A percentile compares a stretch with the other conserved stretches of the same genome.
Evolutionary conservation across 805 yeast genomes (phyloP).

Genomic region (Candida fluviatilis): DNA sequence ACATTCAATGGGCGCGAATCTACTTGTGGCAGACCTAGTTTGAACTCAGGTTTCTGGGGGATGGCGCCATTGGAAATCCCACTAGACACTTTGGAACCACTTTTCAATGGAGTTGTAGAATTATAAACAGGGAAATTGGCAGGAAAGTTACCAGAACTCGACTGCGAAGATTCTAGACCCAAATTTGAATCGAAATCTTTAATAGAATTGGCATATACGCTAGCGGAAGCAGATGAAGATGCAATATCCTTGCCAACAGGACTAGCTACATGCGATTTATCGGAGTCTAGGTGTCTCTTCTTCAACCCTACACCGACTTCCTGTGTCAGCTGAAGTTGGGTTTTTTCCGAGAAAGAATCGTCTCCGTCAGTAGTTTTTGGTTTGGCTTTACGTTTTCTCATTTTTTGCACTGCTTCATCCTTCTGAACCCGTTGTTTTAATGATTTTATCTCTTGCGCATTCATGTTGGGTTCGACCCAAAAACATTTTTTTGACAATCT

Average conservation of each 20-base stretch:
- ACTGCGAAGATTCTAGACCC: not conserved
- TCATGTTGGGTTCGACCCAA: constrained; percentile 46
- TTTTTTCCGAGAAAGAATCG: not conserved
- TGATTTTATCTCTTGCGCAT: constrained; percentile 29
- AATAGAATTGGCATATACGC: not conserved
- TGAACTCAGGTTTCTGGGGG: too few relatives aligned
- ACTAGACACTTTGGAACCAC: too few relatives aligned
- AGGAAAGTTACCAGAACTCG: not conserved
- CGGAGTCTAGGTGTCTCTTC: not conserved
- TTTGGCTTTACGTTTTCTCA: constrained; percentile 33
- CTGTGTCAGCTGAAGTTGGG: too few relatives aligned
- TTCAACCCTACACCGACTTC: not conserved
- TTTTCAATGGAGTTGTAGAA: not conserved
- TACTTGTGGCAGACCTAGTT: too few relatives aligned
- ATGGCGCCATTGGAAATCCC: too few relatives aligned
- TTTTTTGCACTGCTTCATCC: constrained; percentile 39
- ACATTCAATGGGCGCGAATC: too few relatives aligned
- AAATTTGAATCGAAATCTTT: not conserved
- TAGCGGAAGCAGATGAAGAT: not conserved
- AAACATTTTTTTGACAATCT: constrained; percentile 45
- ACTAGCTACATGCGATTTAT: not conserved
- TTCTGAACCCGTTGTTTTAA: constrained; percentile 34
- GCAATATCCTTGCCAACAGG: not conserved
- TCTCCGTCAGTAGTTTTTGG: not conserved
- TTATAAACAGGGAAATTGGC: not conserved